Conservation (phyloP, 768 basidiomycete species). For the Clitopilus hobsonii region DNA sequence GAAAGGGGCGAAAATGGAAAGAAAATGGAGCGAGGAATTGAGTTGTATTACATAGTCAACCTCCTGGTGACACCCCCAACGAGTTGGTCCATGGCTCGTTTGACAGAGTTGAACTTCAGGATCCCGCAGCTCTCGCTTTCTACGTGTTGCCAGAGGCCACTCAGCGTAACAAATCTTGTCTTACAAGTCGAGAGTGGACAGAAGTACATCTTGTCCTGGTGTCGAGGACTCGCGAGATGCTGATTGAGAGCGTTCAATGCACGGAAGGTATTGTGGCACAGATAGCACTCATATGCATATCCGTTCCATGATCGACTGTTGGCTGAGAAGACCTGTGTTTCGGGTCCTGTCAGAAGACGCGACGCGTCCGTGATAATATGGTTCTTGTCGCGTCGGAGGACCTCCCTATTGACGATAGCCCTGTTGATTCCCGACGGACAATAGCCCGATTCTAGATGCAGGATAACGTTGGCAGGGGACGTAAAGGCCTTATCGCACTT, state of each 20-base stretch:
- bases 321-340: conserved; percentile 18
- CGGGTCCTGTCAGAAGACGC: not conserved
- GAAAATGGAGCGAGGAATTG: not conserved
- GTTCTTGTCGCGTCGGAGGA: too few species aligned
- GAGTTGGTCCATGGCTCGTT: conserved; percentile 20
- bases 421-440: too few species aligned
- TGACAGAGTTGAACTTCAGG: conserved; percentile 23
- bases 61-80: too few species aligned
- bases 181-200: conserved; percentile 34
- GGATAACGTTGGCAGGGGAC: not conserved
- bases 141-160: conserved; percentile 38
- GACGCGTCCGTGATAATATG: not conserved
- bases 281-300: conserved; percentile 31
- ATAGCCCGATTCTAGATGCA: not conserved
- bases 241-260: conserved; percentile 25
- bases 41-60: conserved; percentile 15
- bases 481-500: not conserved
- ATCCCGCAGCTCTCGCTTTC: conserved; percentile 36
- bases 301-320: conserved; percentile 35
- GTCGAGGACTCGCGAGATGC: conserved; percentile 30
- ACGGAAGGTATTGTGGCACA: conserved; percentile 31
- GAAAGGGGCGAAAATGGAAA: not conserved
- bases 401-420: too few species aligned
- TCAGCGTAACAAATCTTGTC: conserved; percentile 28
- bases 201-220: conserved; percentile 31